Evolutionary conservation across 164 flowering plant genomes (phyloP), one percentile per base, ranked within the genome.

Genomic region (Magnolia sinica): DNA sequence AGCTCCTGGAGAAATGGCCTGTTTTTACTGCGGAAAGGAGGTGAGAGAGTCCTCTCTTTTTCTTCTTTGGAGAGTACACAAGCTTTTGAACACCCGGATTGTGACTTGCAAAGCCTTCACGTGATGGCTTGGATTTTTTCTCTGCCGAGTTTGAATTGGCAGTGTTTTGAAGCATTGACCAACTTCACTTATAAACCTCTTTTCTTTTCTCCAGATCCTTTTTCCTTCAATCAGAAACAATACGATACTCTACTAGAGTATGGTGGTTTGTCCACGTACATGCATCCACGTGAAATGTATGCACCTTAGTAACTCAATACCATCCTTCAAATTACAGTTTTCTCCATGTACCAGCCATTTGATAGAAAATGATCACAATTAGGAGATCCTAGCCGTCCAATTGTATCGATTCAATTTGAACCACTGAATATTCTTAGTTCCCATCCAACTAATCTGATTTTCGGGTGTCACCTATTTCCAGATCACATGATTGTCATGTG

Each of bases 31-130:
- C 81, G 61, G 61, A 16, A 55, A 55, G 61, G 18, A 2, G 1
- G 61, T 10, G 61, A 65, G 76, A 73, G 77, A 68, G 73, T 76
- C 71, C 71, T 29, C 50, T 59, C 71, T 31, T 77, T 81, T 75
- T 75, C 74, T 77, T 50, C 66, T 68, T 73, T 79, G 51, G 71
- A 70, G 71, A 51, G 81, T 72, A 79, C 81, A 81, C 19, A 77
- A 79, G 76, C 77, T 82, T 83, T 81, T 81, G 72, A 64, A 70
- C 86, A 70, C 74, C 63, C 75, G 75, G 79, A 82, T 83, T 77
- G 82, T 84, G 86, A 71, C 81, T 71, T 78, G 74, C 83, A 74
- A 76, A 71, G 67, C 76, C 80, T 86, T 85, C 87, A 88, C 87
- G 87, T 87, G 88, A 82, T 75, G 73, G 52, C 81, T 80, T 75